Evolutionary conservation across 805 yeast species (phyloP), one percentile per base, ranked within the genome.

Genomic region (Candida germanica): DNA sequence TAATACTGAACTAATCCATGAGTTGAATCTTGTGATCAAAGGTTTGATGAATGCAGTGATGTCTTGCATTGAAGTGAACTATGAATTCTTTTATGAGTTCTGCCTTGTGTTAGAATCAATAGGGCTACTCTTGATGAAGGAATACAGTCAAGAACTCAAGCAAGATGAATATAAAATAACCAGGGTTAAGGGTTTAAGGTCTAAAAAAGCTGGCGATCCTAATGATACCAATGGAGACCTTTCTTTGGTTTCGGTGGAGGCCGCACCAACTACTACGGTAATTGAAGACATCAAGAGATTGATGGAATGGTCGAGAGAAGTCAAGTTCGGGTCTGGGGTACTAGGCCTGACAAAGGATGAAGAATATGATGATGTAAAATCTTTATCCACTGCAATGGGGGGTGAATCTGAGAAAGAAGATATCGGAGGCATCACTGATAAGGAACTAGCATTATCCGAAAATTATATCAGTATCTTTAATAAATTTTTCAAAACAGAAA

Each of bases 151-250:
- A 13, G 42, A 39, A 3, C 15, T 26, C 13, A 56, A 56, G 8
- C 39, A 36, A 11, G 61, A 66, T 12, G 64, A 58, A 7, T 64
- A 70, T 28, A 71, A 70, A 33, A 76, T 85, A 19, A 79, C 79
- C 31, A 71, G 97, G 42, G 96, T 87, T 3, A 85, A 85, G 53
- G 96, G 96, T 0, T 61, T 85, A 43, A 67, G 79, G 43, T 71
- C 74, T 32, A 73, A 69, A 36, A 59, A 56, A 35, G 55, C 61
- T 26, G 66, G 59, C 8, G 62, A 54, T 8, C 16, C 28, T 16
- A 29, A 29, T 29, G n/a, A n/a, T 16, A 59, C 60, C 5, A 34
- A 34, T 12, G 58, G 53, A 20, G 63, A 67, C 19, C 36, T 42
- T 1, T 36, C 42, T 17, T 21, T 46, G 26, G 59, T 59, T 12